Percentiles rank a stretch among this genome's conserved stretches.
Evolutionary conservation across 164 flowering plant genomes (phyloP).

Genomic region (Stephania cephalantha): DNA sequence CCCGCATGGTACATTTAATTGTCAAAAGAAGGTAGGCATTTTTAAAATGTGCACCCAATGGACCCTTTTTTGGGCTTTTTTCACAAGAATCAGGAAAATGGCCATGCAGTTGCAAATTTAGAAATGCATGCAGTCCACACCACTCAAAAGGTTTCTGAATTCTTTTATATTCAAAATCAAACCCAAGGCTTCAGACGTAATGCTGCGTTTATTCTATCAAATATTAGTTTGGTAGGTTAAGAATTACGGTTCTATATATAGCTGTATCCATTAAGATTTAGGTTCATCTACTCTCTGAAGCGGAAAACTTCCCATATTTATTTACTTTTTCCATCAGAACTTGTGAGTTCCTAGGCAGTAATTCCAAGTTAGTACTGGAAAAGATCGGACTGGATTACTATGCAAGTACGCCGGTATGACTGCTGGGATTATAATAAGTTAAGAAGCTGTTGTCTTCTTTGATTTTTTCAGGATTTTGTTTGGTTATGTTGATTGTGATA

Average conservation of each 20-base stretch:
- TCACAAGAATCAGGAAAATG: background rate
- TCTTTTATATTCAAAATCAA: background rate
- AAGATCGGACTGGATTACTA: background rate
- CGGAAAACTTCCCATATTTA: background rate
- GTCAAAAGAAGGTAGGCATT: too few relatives aligned
- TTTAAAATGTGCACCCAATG: too few relatives aligned
- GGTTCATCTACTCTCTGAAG: background rate
- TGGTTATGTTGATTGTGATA: background rate
- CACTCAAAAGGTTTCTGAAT: background rate
- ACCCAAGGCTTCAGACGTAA: background rate
- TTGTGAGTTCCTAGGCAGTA: background rate
- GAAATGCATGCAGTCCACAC: background rate
- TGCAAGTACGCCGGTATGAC: background rate
- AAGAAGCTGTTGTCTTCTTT: too few relatives aligned
- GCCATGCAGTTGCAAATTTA: background rate
- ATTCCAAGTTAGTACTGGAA: background rate
- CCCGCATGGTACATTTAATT: too few relatives aligned
- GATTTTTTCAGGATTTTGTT: background rate
- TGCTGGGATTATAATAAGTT: too few relatives aligned
- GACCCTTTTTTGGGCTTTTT: too few relatives aligned
- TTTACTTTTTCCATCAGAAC: too few relatives aligned
- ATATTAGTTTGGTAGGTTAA: background rate
- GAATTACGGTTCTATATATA: background rate
- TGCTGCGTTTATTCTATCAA: background rate
- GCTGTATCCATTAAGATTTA: background rate